Evolutionary conservation across 1,139 yeast species (phyloP), one percentile per base, ranked within the genome.

Genomic region (Groenewaldozyma sp.): DNA sequence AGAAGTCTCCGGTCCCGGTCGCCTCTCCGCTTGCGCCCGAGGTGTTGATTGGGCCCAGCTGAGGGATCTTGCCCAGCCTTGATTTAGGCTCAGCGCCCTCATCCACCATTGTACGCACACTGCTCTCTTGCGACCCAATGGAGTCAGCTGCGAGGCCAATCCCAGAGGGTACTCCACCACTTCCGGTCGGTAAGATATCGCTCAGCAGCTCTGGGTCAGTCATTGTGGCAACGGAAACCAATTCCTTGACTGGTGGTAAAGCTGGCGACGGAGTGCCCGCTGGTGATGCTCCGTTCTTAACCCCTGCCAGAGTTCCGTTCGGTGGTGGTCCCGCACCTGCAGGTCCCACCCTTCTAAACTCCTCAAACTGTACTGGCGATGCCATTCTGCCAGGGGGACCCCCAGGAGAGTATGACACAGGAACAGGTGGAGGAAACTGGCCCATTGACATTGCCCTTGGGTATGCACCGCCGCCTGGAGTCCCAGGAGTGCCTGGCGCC

Each of bases 201-300:
- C 14, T 18, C 13, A 32, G 6, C 13, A 28, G 19, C 3, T 42
- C 41, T 18, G 49, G 49, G 22, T 50, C 54, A 4, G 54, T 50
- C 51, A 48, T 47, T 14, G 47, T 45, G 1, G 47, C 40, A 3
- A 47, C 43, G 13, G 49, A 36, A 3, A 47, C 46, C 49, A 49
- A 45, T 26, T 46, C 41, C 4, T 44, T 33, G n/a, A n/a, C n/a
- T 10, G 39, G 39, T 14, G 28, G 17, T 6, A 13, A 6, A 11
- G 17, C 10, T 6, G 31, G 31, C 11, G 11, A n/a, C n/a, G n/a
- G n/a, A n/a, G n/a, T n/a, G 31, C 17, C 31, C 31, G 5, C 11
- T 11, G 6, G 14, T 11, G 11, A 17, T 13, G 14, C 31, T 27
- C 11, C 16, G 7, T 29, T 7, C 17, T 18, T 19, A 29, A n/a